Evolutionary conservation across 305 asterid genomes (phyloP).

Genomic region (Fraxinus dipetala): DNA sequence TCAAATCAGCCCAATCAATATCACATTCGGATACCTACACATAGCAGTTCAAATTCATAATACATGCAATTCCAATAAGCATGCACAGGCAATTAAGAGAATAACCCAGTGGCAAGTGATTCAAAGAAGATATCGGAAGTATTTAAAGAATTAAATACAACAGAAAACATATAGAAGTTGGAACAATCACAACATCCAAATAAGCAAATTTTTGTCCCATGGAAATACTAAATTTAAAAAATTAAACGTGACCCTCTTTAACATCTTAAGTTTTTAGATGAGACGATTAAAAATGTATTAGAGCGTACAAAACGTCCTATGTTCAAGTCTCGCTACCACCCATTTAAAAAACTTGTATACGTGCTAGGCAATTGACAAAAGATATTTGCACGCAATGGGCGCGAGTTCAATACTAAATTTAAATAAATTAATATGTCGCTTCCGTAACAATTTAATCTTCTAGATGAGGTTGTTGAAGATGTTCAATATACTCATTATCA

Average conservation of each 20-base stretch:
- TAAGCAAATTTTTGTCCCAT: not conserved
- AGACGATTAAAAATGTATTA: not conserved
- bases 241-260: not conserved
- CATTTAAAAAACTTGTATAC: not conserved
- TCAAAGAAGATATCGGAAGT: not conserved
- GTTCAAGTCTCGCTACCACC: not conserved
- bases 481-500: not conserved
- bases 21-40: no score
- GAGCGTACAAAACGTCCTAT: not conserved
- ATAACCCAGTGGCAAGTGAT: not conserved
- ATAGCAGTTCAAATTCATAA: not conserved
- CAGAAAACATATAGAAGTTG: not conserved
- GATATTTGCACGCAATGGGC: not conserved
- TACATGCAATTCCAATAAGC: not conserved
- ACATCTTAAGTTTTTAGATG: not conserved
- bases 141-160: no score
- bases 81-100: not conserved
- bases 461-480: not conserved
- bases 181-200: not conserved
- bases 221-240: not conserved
- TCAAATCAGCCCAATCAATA: no score
- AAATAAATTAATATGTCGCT: not conserved
- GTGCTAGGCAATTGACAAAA: not conserved
- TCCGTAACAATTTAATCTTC: not conserved
- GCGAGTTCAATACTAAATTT: not conserved